Conservation (phyloP, 2,329 filamentous ascomycete genomes). For the Xylariaceae sp. region DNA sequence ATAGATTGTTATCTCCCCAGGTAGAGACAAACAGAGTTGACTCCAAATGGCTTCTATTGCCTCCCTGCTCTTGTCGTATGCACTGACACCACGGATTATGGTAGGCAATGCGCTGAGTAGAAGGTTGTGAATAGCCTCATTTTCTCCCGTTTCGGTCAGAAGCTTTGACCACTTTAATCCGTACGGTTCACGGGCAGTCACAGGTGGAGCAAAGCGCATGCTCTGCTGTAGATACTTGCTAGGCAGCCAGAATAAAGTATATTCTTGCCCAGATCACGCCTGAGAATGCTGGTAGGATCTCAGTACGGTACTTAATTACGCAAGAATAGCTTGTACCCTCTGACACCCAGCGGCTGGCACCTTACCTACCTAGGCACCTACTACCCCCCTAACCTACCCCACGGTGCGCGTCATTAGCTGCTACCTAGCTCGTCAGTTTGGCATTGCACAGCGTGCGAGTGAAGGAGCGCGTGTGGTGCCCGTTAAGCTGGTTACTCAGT, state of each 20-base stretch:
- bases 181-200: too few species aligned
- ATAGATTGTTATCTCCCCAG: slow-evolving; percentile 10
- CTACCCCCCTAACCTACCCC: background rate
- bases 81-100: too few species aligned
- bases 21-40: background rate
- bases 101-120: background rate
- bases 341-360: background rate
- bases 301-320: too few species aligned
- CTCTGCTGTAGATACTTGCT: too few species aligned
- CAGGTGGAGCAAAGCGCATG: too few species aligned
- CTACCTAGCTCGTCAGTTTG: background rate
- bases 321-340: too few species aligned
- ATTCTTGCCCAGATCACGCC: too few species aligned
- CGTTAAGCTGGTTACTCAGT: too few species aligned
- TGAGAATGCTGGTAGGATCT: too few species aligned
- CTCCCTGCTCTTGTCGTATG: background rate
- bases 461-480: too few species aligned
- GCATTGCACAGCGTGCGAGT: background rate
- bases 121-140: background rate
- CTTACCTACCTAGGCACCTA: background rate
- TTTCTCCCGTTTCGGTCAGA: background rate
- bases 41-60: background rate
- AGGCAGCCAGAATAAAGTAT: too few species aligned
- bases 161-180: too few species aligned
- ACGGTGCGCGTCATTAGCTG: slow-evolving; percentile 18